Percentiles rank a stretch among this genome's conserved stretches.
phyloP scores from a whole-genome alignment of 306 rosid genomes.

The Ziziphus jujuba region DNA sequence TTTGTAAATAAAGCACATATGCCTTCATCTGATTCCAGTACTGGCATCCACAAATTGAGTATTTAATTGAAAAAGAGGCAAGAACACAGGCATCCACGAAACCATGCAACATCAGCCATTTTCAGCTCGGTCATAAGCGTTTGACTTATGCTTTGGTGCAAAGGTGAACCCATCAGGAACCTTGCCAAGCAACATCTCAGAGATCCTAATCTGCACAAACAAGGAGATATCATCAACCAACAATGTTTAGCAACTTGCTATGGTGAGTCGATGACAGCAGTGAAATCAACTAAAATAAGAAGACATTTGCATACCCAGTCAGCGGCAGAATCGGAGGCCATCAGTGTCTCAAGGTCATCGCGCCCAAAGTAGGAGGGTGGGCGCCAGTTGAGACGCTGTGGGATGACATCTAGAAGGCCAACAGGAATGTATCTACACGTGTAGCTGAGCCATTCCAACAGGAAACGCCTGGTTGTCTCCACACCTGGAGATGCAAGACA shows the following conservation, averaged over 20 bases:
- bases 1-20: not conserved
- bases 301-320: constrained; percentile 73
- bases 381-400: constrained; percentile 85
- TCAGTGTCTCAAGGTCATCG: constrained; percentile 84
- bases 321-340: constrained; percentile 96
- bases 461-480: constrained; percentile 86
- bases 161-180: constrained; percentile 82
- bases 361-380: constrained; percentile 75
- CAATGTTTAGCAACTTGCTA: not conserved
- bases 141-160: constrained; percentile 91
- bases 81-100: not conserved
- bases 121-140: constrained; percentile 86
- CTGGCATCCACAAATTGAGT: no score
- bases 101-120: constrained; percentile 51
- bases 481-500: constrained; percentile 52
- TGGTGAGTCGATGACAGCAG: not conserved
- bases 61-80: no score
- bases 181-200: constrained; percentile 90
- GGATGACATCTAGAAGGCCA: constrained; percentile 81
- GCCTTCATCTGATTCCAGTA: no score
- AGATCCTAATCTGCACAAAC: constrained; percentile 63
- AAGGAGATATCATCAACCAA: not conserved
- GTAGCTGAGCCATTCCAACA: constrained; percentile 97
- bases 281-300: constrained; percentile 1
- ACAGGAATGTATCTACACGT: constrained; percentile 82